Evolutionary conservation across 1,284 basidiomycete species (phyloP).

Genomic region (Tremellales sp.): DNA sequence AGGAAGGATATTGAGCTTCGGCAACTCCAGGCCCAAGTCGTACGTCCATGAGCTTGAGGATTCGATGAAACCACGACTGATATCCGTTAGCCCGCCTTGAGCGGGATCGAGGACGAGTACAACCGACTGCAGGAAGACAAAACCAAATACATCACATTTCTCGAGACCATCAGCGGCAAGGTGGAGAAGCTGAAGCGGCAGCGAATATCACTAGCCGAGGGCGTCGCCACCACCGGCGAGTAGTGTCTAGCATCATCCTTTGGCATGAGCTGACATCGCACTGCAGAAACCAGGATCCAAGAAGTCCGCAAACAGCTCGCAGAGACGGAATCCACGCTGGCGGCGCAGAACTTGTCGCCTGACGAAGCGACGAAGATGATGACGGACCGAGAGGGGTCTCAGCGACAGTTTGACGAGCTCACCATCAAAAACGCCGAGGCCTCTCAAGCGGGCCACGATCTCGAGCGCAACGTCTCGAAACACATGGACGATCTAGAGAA

Average conservation of each 20-base stretch:
- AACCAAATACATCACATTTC: slow-evolving; percentile 43
- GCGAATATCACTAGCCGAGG: too few species aligned
- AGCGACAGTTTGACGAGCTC: slow-evolving; percentile 67
- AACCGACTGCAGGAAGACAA: slow-evolving; percentile 42
- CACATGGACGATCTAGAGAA: slow-evolving; percentile 73
- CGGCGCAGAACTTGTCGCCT: slow-evolving; percentile 73
- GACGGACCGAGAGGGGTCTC: slow-evolving; percentile 69
- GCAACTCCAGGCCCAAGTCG: slow-evolving; percentile 39
- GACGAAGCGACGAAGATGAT: slow-evolving; percentile 85
- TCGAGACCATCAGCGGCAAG: slow-evolving; percentile 42
- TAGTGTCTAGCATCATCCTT: too few species aligned
- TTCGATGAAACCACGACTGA: slow-evolving; percentile 3
- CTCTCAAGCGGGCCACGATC: slow-evolving; percentile 62
- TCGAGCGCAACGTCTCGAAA: slow-evolving; percentile 73
- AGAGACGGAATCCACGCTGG: slow-evolving; percentile 63
- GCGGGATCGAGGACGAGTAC: slow-evolving; percentile 42
- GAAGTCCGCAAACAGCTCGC: slow-evolving; percentile 54
- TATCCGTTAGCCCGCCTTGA: slow-evolving; percentile 34
- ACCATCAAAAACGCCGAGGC: slow-evolving; percentile 68
- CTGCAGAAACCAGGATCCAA: slow-evolving; percentile 55
- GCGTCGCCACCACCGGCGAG: too few species aligned
- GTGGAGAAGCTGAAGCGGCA: slow-evolving; percentile 39
- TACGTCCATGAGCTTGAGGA: slow-evolving; percentile 12
- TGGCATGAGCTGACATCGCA: too few species aligned
- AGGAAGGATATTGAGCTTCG: slow-evolving; percentile 32